These are phyloP conservation scores for Tulasnella sp. DNA, from an alignment of 768 basidiomycete genomes.

Conservation along the genomic window DNA sequence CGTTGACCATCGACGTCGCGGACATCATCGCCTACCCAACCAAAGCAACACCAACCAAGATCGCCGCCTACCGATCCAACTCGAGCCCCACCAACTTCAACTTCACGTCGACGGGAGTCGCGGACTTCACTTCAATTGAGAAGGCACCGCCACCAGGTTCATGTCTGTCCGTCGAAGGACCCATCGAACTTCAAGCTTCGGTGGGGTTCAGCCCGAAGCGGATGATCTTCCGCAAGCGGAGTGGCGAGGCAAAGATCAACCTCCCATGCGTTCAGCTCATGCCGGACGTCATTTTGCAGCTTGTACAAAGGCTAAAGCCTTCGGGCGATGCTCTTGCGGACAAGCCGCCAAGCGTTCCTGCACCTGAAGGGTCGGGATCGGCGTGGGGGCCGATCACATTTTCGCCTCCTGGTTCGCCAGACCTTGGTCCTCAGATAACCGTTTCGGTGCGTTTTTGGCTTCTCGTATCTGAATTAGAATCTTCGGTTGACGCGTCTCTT, in stretches of 20 bases:
- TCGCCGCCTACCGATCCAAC: slow-evolving; percentile 4
- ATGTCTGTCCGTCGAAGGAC: slow-evolving; percentile 50
- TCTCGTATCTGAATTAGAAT: background rate
- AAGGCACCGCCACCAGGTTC: slow-evolving; percentile 13
- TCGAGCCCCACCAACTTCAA: background rate
- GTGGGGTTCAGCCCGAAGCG: slow-evolving; percentile 58
- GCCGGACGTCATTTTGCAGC: slow-evolving; percentile 43
- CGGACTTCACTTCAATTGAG: background rate
- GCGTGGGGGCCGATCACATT: slow-evolving; percentile 21
- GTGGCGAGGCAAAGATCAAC: slow-evolving; percentile 47
- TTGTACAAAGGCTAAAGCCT: slow-evolving; percentile 34
- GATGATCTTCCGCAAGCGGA: slow-evolving; percentile 52
- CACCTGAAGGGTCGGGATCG: background rate
- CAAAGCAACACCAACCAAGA: background rate
- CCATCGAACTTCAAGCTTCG: slow-evolving; percentile 47
- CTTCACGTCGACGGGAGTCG: slow-evolving; percentile 2
- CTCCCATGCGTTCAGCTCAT: slow-evolving; percentile 50
- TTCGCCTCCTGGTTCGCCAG: slow-evolving; percentile 23
- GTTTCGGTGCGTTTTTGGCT: background rate
- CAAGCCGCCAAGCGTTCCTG: background rate
- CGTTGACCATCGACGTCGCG: slow-evolving; percentile 48
- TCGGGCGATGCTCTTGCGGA: background rate
- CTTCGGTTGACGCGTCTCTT: background rate
- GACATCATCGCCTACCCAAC: slow-evolving; percentile 37
- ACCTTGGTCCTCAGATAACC: background rate